Evolutionary conservation across 805 yeast species (phyloP), one percentile per base, ranked within the genome.

Genomic region (Starmerella etchellsii): DNA sequence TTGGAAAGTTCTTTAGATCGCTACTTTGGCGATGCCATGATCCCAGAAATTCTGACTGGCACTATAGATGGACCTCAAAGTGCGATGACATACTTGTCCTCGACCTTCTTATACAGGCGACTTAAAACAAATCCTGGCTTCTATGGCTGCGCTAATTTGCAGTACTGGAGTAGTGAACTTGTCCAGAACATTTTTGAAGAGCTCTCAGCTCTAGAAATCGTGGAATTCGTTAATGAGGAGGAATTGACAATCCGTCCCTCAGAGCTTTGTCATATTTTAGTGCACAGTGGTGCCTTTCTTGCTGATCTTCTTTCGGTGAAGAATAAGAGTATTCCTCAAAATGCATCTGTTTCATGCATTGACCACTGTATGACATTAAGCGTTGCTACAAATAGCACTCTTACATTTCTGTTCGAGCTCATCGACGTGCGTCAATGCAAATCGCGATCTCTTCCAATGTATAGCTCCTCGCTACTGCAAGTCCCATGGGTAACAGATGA

Each of bases 391-490:
- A 27, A 24, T 27, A 10, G 10, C 7, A 29, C 37, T 3, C 24
- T 34, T 6, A 24, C 37, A 3, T 3, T 9, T 5, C 15, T 45
- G 9, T 67, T 83, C 49, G 68, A 71, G 34, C 88, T 83, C 0
- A 81, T 91, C 81, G 96, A 91, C 55, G 56, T 85, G 38, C 70
- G 81, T 1, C 98, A 91, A 56, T 81, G 84, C 93, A 61, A 83
- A 6, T 73, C 79, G 1, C 97, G 88, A 57, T 93, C 81, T 1
- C 64, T 81, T 21, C 84, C 95, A 94, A 81, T 75, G 49, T 66
- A 74, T 7, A 94, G 81, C 41, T 72, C 73, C 36, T 78, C 91
- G 2, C 67, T 88, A 53, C 73, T 71, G 51, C 98, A 88, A 59
- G 66, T 88, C 27, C 98, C 98, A 2, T 70, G 64, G 51, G 73